phyloP scores from a whole-genome alignment of 164 flowering plant species.

The Kingdonia uniflora region DNA sequence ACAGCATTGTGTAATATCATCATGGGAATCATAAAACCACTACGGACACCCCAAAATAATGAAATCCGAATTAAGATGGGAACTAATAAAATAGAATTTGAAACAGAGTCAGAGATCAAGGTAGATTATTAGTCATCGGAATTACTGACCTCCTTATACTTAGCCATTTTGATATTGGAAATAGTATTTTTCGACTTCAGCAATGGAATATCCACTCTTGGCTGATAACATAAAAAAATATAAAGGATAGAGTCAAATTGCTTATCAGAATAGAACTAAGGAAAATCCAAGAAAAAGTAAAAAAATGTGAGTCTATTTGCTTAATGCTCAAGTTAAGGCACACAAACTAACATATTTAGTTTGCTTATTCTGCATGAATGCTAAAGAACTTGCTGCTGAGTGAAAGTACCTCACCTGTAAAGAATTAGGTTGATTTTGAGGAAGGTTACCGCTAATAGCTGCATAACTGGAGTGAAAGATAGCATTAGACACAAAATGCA shows the following conservation, averaged over 20 bases:
- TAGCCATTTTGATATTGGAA: slow-evolving; percentile 54
- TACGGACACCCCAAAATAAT: slow-evolving; percentile 15
- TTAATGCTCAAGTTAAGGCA: no score
- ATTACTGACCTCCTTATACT: slow-evolving; percentile 60
- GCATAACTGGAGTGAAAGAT: slow-evolving; percentile 52
- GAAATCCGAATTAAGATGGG: slow-evolving; percentile 1
- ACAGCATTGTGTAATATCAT: slow-evolving; percentile 63
- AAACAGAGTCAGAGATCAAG: neutral
- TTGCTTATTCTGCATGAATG: no score
- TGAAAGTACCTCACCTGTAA: slow-evolving; percentile 23
- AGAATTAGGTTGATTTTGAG: slow-evolving; percentile 17
- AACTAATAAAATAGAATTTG: neutral
- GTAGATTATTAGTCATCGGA: neutral
- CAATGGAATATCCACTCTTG: slow-evolving; percentile 47
- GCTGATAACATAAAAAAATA: slow-evolving; percentile 31
- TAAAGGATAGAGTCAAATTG: slow-evolving; percentile 7
- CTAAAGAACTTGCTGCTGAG: no score
- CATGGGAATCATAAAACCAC: slow-evolving; percentile 90
- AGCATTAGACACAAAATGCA: neutral
- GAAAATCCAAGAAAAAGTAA: no score
- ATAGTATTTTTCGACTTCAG: slow-evolving; percentile 28
- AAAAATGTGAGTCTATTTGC: no score
- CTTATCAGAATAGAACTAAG: neutral
- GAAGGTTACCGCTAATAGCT: slow-evolving; percentile 53
- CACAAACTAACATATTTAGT: no score